A percentile compares a stretch with the other conserved stretches of the same genome.
Evolutionary conservation across 2,329 filamentous ascomycete species (phyloP).

Genomic region (Ascochyta rabiei): DNA sequence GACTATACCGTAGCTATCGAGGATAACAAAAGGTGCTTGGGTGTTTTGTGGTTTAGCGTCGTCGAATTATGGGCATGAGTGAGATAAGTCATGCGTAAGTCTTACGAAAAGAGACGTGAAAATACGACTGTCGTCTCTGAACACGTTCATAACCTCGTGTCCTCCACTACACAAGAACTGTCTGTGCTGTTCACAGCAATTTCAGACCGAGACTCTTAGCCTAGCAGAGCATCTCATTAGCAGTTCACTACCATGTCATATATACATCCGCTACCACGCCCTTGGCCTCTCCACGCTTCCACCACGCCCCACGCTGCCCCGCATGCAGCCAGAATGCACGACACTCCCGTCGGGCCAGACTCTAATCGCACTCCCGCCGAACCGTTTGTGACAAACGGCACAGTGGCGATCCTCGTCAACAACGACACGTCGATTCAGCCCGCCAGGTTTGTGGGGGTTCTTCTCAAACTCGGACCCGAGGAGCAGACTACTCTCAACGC

Average conservation of each 20-base stretch:
- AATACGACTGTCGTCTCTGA: too few relatives aligned
- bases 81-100: too few relatives aligned
- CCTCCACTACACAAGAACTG: too few relatives aligned
- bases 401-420: constrained; percentile 89
- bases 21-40: too few relatives aligned
- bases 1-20: too few relatives aligned
- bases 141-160: too few relatives aligned
- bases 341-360: constrained; percentile 74
- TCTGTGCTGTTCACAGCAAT: too few relatives aligned
- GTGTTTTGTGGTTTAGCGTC: too few relatives aligned
- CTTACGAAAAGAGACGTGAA: too few relatives aligned
- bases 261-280: constrained; percentile 2
- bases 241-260: too few relatives aligned
- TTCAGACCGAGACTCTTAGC: not conserved
- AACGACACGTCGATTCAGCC: constrained; percentile 72
- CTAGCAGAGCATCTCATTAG: too few relatives aligned
- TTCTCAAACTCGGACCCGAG: constrained; percentile 71
- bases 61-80: too few relatives aligned
- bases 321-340: constrained; percentile 58
- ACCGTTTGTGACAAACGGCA: constrained; percentile 88
- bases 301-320: constrained; percentile 36
- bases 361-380: constrained; percentile 88
- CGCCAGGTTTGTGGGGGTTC: constrained; percentile 57
- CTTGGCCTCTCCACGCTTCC: constrained; percentile 2
- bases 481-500: constrained; percentile 73